Conservation (phyloP, 75 land plant species). For the Cunninghamia lanceolata region DNA sequence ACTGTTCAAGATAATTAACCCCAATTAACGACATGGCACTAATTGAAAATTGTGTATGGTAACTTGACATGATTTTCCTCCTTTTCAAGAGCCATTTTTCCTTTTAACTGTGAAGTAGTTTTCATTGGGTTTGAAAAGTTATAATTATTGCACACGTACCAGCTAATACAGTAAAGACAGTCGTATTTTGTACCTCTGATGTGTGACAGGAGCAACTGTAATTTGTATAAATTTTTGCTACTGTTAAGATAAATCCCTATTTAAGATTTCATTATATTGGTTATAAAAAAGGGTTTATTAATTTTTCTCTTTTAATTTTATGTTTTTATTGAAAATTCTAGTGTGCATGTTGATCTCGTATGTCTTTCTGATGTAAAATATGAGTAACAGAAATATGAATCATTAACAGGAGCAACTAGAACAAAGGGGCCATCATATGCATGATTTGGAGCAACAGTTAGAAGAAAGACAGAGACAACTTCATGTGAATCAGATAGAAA, state of each 20-base stretch:
- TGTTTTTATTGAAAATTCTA: not conserved
- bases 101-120: no score
- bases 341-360: not conserved
- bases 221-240: not conserved
- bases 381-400: not conserved
- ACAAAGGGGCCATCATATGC: conserved; percentile 67
- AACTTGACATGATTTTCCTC: no score
- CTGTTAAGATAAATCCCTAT: not conserved
- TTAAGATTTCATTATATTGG: not conserved
- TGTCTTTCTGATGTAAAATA: not conserved
- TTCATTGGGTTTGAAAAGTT: no score
- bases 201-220: no score
- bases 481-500: conserved; percentile 59
- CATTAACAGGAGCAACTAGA: conserved; percentile 71
- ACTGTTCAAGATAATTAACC: not conserved
- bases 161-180: no score
- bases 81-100: no score
- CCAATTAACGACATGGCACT: not conserved
- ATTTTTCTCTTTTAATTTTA: not conserved
- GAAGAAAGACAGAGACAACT: conserved; percentile 87
- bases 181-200: no score
- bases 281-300: not conserved
- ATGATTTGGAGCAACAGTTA: conserved; percentile 66
- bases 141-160: no score
- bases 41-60: not conserved